Percentiles rank a stretch among this genome's conserved stretches.
phyloP scores from a whole-genome alignment of 768 basidiomycete species.

The Xerocomus brunneocitrinus region DNA sequence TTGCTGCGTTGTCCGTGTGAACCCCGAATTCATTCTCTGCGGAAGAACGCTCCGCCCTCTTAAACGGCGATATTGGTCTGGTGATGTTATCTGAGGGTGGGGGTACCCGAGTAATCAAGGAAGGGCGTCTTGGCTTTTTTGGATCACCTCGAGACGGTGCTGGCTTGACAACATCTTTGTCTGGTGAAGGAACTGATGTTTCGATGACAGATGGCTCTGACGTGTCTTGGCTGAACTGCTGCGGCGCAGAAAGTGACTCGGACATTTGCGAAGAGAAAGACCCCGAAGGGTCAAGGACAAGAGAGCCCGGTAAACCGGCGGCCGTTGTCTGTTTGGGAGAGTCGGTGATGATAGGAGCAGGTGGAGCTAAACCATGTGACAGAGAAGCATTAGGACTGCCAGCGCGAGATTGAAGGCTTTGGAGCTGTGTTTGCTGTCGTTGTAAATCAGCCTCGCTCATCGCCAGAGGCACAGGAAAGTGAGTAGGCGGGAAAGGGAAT shows the following conservation, averaged over 20 bases:
- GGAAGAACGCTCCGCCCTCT: conserved; percentile 11
- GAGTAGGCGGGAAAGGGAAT: conserved; percentile 69
- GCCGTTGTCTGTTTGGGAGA: conserved; percentile 20
- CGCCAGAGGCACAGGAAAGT: conserved; percentile 58
- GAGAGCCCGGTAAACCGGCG: conserved; percentile 4
- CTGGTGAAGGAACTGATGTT: not conserved
- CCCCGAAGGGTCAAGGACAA: not conserved
- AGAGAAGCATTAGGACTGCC: conserved; percentile 14
- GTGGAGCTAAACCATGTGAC: conserved; percentile 2
- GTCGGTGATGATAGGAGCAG: conserved; percentile 12
- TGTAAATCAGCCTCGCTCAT: conserved; percentile 24
- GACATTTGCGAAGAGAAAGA: conserved; percentile 6
- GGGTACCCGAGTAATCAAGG: conserved; percentile 18
- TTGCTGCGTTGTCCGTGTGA: conserved; percentile 15
- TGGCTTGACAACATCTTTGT: not conserved
- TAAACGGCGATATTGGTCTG: conserved; percentile 20
- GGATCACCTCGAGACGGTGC: not conserved
- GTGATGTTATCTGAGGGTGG: conserved; percentile 14
- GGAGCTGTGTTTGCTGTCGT: conserved; percentile 24
- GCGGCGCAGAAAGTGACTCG: not conserved
- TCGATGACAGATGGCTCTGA: not conserved
- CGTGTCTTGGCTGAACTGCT: conserved; percentile 1
- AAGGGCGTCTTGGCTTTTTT: conserved; percentile 18
- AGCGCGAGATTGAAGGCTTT: conserved; percentile 17
- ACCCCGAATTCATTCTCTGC: conserved; percentile 35